phyloP scores from a whole-genome alignment of 352 stramenopile genomes.

The Elongisporangium anandrum region DNA sequence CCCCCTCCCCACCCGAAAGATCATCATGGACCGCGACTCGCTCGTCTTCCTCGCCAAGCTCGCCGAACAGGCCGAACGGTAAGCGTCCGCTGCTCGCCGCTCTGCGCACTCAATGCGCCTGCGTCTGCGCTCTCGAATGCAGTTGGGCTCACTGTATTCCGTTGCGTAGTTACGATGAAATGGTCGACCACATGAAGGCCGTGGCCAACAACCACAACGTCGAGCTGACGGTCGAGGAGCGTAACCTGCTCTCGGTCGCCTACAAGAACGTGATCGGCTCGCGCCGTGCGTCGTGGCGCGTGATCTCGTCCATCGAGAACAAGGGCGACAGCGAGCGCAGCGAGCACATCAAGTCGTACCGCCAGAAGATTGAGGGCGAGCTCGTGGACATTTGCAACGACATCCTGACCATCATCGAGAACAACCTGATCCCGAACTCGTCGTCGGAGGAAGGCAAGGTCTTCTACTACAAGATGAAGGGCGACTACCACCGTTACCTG shows the following conservation, averaged over 20 bases:
- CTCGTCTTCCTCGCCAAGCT: conserved; percentile 83
- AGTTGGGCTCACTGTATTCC: background rate
- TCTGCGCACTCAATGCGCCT: background rate
- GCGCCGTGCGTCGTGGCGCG: conserved; percentile 97
- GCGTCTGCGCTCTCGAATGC: background rate
- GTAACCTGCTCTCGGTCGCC: conserved; percentile 94
- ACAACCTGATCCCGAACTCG: conserved; percentile 97
- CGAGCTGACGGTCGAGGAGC: conserved; percentile 98
- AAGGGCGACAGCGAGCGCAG: conserved; percentile 94
- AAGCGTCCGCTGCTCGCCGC: conserved; percentile 8
- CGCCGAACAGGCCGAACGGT: conserved; percentile 78
- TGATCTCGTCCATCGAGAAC: conserved; percentile 98
- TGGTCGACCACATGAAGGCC: conserved; percentile 98
- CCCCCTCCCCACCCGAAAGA: conserved; percentile 4
- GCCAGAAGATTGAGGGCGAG: conserved; percentile 95
- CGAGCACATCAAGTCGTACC: conserved; percentile 91
- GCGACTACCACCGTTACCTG: conserved; percentile 99
- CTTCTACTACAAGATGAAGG: conserved; percentile 99
- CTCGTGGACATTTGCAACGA: conserved; percentile 97
- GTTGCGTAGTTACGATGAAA: conserved; percentile 80
- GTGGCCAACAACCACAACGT: conserved; percentile 94
- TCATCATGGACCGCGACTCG: conserved; percentile 69
- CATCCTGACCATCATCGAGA: conserved; percentile 97
- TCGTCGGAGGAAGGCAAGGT: conserved; percentile 98
- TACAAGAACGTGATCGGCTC: conserved; percentile 99